phyloP scores from a whole-genome alignment of 164 flowering plant genomes.

The Stephania yunnanensis region DNA sequence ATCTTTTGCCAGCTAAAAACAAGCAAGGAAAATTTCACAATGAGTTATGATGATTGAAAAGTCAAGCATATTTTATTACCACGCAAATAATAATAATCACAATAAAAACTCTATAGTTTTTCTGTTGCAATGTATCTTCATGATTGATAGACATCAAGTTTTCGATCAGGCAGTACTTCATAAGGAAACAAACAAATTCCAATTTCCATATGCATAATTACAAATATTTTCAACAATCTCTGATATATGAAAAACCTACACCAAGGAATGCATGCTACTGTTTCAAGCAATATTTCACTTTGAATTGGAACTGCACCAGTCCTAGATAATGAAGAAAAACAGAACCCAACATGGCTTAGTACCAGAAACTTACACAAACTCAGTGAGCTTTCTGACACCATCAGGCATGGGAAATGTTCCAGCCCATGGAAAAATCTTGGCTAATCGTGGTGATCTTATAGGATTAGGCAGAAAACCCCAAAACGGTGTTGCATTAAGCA shows the following conservation, averaged over 20 bases:
- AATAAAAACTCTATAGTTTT: no score
- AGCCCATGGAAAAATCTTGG: constrained; percentile 78
- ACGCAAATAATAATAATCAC: no score
- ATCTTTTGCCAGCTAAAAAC: constrained; percentile 78
- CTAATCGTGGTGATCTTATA: constrained; percentile 57
- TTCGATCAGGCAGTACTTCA: background rate
- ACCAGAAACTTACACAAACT: constrained; percentile 51
- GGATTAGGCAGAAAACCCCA: constrained; percentile 98
- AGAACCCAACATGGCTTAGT: background rate
- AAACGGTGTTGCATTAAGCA: constrained; percentile 95
- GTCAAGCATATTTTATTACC: background rate
- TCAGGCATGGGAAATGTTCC: constrained; percentile 92
- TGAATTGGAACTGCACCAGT: background rate
- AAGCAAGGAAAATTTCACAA: background rate
- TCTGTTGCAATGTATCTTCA: background rate
- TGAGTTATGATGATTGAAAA: background rate
- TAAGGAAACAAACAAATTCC: background rate
- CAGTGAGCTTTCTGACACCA: constrained; percentile 52
- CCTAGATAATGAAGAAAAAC: background rate
- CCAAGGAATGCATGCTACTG: background rate
- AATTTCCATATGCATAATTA: background rate
- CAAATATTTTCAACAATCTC: background rate
- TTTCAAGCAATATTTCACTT: background rate
- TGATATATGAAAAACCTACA: background rate
- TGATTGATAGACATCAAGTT: background rate